A percentile compares a stretch with the other conserved stretches of the same genome.
These are phyloP conservation scores for Dioszegia hungarica DNA, from an alignment of 768 basidiomycete species.

Conservation along the genomic window DNA sequence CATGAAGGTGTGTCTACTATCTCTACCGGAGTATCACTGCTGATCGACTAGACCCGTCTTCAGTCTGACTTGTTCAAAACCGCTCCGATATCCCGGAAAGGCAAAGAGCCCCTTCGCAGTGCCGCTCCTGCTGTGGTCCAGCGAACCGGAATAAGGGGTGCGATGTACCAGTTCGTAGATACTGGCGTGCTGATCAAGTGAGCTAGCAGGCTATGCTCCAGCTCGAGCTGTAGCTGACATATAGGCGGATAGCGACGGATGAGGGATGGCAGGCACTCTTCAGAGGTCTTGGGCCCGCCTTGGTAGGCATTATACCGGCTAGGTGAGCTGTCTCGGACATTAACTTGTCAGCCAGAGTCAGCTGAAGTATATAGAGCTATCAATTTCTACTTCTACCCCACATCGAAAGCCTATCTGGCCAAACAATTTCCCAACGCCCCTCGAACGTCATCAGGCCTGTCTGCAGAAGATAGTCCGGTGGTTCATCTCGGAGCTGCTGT, in stretches of 20 bases:
- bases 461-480: conserved; percentile 69
- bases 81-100: conserved; percentile 5
- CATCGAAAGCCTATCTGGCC: conserved; percentile 88
- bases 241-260: conserved; percentile 65
- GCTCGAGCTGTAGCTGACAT: conserved; percentile 11
- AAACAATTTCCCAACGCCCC: conserved; percentile 57
- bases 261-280: conserved; percentile 87
- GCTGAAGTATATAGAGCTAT: conserved; percentile 58
- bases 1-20: conserved; percentile 59
- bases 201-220: neutral
- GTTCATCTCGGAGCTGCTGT: conserved; percentile 85
- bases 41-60: conserved; percentile 63
- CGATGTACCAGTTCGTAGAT: conserved; percentile 91
- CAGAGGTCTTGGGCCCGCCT: conserved; percentile 87
- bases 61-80: conserved; percentile 77
- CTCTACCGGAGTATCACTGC: neutral
- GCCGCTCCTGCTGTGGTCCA: conserved; percentile 40
- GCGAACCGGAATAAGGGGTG: conserved; percentile 52
- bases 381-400: conserved; percentile 96
- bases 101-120: conserved; percentile 45
- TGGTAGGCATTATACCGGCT: conserved; percentile 92
- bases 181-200: conserved; percentile 84
- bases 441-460: conserved; percentile 53
- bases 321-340: conserved; percentile 53
- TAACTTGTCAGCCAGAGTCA: neutral